These are phyloP conservation scores for Neophaeococcomyces mojaviensis DNA, from an alignment of 2,329 filamentous ascomycete genomes.

Conservation along the genomic window DNA sequence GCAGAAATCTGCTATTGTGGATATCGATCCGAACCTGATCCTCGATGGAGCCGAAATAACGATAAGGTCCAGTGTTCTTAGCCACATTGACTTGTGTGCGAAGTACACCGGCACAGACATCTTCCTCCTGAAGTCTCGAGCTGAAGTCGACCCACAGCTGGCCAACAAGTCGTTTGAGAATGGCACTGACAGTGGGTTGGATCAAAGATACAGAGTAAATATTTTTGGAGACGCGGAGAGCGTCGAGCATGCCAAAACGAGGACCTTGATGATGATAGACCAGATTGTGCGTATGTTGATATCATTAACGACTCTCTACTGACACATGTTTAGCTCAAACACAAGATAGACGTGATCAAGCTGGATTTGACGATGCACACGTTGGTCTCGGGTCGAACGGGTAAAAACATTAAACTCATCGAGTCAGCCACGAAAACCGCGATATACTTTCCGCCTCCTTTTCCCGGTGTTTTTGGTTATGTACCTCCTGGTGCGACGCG, in stretches of 20 bases:
- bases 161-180: constrained; percentile 51
- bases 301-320: constrained; percentile 7
- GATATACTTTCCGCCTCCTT: constrained; percentile 95
- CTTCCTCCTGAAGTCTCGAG: constrained; percentile 85
- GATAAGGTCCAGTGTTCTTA: constrained; percentile 67
- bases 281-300: constrained; percentile 60
- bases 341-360: constrained; percentile 66
- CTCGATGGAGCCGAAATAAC: constrained; percentile 63
- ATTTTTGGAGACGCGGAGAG: constrained; percentile 95
- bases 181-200: constrained; percentile 70
- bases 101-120: constrained; percentile 90
- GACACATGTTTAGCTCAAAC: constrained; percentile 38
- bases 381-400: constrained; percentile 81
- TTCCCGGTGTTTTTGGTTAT: constrained; percentile 86
- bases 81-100: constrained; percentile 80
- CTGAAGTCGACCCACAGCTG: constrained; percentile 57
- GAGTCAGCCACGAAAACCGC: constrained; percentile 92
- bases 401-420: constrained; percentile 97
- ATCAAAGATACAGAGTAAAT: constrained; percentile 83
- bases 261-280: constrained; percentile 94
- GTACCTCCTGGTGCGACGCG: constrained; percentile 72
- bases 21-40: constrained; percentile 85
- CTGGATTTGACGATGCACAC: constrained; percentile 84
- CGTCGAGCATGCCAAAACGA: constrained; percentile 92
- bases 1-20: constrained; percentile 84